Evolutionary conservation across 192 early-diverging fungal genomes (phyloP).

Genomic region (Ambispora gerdemannii): DNA sequence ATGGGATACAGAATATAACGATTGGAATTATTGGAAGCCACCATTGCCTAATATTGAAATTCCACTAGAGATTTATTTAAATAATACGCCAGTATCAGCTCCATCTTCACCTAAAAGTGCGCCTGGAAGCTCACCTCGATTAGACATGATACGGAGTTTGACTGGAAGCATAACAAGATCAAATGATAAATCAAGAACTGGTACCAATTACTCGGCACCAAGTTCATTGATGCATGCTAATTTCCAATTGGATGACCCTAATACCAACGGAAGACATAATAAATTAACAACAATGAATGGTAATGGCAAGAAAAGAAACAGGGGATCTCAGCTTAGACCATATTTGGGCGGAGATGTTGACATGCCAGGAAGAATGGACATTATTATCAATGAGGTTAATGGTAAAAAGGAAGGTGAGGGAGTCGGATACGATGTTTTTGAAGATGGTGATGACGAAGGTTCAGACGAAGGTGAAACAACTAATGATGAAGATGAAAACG

Average conservation of each 20-base stretch:
- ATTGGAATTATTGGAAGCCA: constrained; percentile 80
- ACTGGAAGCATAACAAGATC: constrained; percentile 19
- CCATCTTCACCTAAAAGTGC: not conserved
- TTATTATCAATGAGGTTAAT: not conserved
- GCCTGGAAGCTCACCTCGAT: constrained; percentile 12
- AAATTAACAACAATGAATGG: not conserved
- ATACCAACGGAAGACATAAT: not conserved
- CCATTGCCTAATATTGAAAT: constrained; percentile 51
- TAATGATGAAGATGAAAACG: not conserved
- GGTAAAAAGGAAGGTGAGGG: not conserved
- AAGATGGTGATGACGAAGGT: constrained; percentile 25
- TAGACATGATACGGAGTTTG: constrained; percentile 41
- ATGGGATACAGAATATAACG: constrained; percentile 70
- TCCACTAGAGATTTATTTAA: constrained; percentile 30
- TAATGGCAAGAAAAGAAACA: not conserved
- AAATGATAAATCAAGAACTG: not conserved
- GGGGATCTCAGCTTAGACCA: not conserved
- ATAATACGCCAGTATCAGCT: constrained; percentile 12
- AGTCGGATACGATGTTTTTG: constrained; percentile 3
- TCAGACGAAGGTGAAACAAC: not conserved
- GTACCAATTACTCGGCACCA: not conserved
- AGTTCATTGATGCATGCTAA: not conserved
- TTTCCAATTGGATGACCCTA: not conserved
- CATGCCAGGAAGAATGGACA: constrained; percentile 30
- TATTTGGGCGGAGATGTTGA: constrained; percentile 27